These are phyloP conservation scores for Salicornia ramosissima DNA, from an alignment of 148 eudicot genomes.

Conservation along the genomic window DNA sequence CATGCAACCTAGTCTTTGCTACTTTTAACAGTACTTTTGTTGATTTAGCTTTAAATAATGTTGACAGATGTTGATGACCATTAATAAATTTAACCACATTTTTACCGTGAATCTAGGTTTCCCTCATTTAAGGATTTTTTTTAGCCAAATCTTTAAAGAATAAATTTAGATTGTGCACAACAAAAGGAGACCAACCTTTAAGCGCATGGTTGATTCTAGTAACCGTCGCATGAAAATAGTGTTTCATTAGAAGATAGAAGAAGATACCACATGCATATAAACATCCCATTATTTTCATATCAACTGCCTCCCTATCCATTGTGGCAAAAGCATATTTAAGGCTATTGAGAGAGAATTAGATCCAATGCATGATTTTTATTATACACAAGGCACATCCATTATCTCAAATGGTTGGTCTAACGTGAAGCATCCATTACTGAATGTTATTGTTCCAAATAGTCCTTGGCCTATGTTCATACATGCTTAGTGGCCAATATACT, in stretches of 20 bases:
- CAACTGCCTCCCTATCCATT: not conserved
- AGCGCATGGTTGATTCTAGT: not conserved
- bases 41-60: constrained; percentile 14
- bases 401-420: too few relatives aligned
- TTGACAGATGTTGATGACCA: not conserved
- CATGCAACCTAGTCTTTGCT: constrained; percentile 25
- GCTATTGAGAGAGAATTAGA: too few relatives aligned
- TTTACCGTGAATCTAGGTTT: not conserved
- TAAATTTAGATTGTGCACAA: constrained; percentile 21
- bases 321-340: not conserved
- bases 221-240: constrained; percentile 4
- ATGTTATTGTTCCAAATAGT: too few relatives aligned
- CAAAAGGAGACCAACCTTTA: constrained; percentile 12
- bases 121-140: not conserved
- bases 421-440: too few relatives aligned
- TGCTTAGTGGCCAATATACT: too few relatives aligned
- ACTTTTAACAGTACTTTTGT: constrained; percentile 20
- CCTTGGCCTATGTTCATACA: too few relatives aligned
- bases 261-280: constrained; percentile 5
- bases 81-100: constrained; percentile 8
- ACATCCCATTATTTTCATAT: not conserved
- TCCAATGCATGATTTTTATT: too few relatives aligned
- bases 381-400: too few relatives aligned
- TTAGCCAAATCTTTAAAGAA: constrained; percentile 8
- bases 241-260: constrained; percentile 13